Percentiles rank a stretch among this genome's conserved stretches.
phyloP scores from a whole-genome alignment of 75 land plant species.

The Chamaecyparis obtusa region DNA sequence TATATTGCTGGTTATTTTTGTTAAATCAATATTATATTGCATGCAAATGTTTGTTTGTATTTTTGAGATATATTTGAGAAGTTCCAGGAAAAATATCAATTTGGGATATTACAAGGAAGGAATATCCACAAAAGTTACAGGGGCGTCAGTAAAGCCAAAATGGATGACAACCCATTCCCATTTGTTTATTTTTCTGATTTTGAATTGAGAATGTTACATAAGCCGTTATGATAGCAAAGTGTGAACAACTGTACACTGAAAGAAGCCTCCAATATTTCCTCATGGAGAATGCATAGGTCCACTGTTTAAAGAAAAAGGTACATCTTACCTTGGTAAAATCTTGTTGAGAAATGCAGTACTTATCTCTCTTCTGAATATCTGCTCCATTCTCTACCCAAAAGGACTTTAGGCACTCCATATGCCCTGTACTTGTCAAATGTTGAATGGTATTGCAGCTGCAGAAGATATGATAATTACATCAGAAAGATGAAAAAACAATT shows the following conservation, averaged over 20 bases:
- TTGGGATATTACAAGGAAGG: too few species aligned
- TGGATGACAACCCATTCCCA: not conserved
- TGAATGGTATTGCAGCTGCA: constrained; percentile 67
- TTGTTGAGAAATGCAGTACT: constrained; percentile 43
- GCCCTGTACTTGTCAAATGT: constrained; percentile 76
- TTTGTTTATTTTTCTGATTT: not conserved
- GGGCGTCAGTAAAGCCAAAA: not conserved
- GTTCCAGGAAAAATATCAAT: too few species aligned
- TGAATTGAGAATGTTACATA: not conserved
- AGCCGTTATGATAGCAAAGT: not conserved
- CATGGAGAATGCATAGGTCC: not conserved
- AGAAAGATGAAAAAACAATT: constrained; percentile 4
- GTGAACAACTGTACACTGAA: not conserved
- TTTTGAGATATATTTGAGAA: too few species aligned
- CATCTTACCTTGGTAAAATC: constrained; percentile 61
- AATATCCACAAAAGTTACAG: not conserved
- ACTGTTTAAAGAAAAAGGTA: constrained; percentile 1
- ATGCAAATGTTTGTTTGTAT: too few species aligned
- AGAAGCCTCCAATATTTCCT: not conserved
- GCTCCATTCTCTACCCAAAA: constrained; percentile 82
- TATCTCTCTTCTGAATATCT: constrained; percentile 49
- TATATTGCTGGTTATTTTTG: too few species aligned
- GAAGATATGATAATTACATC: not conserved
- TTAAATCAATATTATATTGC: too few species aligned
- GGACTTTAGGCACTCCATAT: constrained; percentile 49